phyloP scores from a whole-genome alignment of 106 monocot genomes.

The Dioscorea alata region DNA sequence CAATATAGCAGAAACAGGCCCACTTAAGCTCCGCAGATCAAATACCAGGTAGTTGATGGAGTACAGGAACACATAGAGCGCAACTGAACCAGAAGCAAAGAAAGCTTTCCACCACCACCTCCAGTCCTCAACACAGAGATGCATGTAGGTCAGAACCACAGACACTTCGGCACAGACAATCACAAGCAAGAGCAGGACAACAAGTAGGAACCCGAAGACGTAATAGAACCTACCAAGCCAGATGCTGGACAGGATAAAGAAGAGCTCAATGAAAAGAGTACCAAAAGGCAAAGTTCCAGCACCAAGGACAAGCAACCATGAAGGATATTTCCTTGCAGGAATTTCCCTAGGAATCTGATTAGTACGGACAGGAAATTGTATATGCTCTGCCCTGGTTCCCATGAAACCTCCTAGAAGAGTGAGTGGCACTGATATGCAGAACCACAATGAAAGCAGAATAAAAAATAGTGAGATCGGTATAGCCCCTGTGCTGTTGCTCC shows the following conservation, averaged over 20 bases:
- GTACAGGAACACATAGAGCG: constrained; percentile 62
- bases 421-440: constrained; percentile 60
- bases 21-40: constrained; percentile 64
- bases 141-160: constrained; percentile 70
- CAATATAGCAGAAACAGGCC: constrained; percentile 51
- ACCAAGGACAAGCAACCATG: constrained; percentile 63
- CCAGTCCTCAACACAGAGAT: constrained; percentile 71
- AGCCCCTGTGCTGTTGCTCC: constrained; percentile 58
- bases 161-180: constrained; percentile 64
- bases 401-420: constrained; percentile 58
- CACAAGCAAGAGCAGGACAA: constrained; percentile 49
- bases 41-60: constrained; percentile 67
- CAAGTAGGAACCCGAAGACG: constrained; percentile 62
- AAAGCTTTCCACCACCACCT: constrained; percentile 85
- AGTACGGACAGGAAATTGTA: constrained; percentile 53
- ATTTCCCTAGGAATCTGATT: constrained; percentile 72
- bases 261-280: constrained; percentile 63
- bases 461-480: constrained; percentile 55
- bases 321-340: constrained; percentile 50
- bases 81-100: constrained; percentile 60
- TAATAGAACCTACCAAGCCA: constrained; percentile 77
- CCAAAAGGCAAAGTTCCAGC: constrained; percentile 61
- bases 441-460: constrained; percentile 52
- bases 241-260: constrained; percentile 60
- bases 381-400: constrained; percentile 44